Base-by-base conservation (phyloP, 1,139 yeast species). In the Kodamaea alishanica region DNA sequence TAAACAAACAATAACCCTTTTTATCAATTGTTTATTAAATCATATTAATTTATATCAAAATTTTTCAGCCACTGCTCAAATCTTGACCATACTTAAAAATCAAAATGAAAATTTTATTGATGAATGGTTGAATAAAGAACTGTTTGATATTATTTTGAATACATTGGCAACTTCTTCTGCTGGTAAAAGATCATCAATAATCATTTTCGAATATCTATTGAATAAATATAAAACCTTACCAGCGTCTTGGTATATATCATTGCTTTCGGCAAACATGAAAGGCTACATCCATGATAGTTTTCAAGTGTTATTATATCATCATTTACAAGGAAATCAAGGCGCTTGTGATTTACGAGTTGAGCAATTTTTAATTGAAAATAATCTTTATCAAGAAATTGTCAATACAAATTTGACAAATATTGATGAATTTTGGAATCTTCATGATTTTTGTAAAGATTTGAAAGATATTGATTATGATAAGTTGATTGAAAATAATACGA, bases 1-100 rank as follows among this genome's bases (percentile, higher is more conserved):
- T 8, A 22, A 24, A 3, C 43, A 45, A n/a, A 63, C 71, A 5
- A 44, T 54, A 9, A 56, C 51, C 3, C 37, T 68, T 4, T 67
- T 70, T 41, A 46, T 68, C 22, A 67, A 69, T 46, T 67, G 75
- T 44, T 35, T 69, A 6, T 48, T 71, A 23, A 61, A 66, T 43
- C 75, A 70, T 47, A 48, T 67, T 20, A 56, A 55, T 30, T 40
- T 60, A 10, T 55, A 61, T 42, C 74, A 68, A 41, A 69, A 68
- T 44, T 63, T 65, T 35, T 53, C 67, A 0, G 73, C 67, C 0
- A 47, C 60, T 2, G 55, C 57, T 0, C 47, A 52, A 28, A 60
- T 58, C 0, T 47, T 70, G 8, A 36, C 43, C 4, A 48, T 48
- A 5, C 38, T 67, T 6, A 51, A 56, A 24, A 41, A 47, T 12